Evolutionary conservation across 108 stramenopile species (phyloP), one percentile per base, ranked within the genome.

Genomic region (Bacterosira constricta): DNA sequence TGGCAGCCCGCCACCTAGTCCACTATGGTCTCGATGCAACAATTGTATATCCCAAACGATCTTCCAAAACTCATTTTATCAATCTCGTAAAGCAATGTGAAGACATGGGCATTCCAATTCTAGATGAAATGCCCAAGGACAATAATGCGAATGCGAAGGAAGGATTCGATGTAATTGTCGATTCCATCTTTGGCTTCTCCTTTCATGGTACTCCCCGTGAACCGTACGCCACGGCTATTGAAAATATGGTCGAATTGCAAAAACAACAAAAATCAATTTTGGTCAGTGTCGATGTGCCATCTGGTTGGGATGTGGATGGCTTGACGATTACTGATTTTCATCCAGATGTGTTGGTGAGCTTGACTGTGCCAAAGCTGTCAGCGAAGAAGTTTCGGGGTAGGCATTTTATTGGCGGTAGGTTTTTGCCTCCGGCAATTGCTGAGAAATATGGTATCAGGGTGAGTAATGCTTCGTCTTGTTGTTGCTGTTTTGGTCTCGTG

Each of bases 121-220:
- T 86, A 27, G 77, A 75, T 13, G 78, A 76, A 18, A 80, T 95
- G 69, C 90, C 92, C 12, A 57, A 18, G 30, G 38, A 64, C 17
- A 38, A 0, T 18, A 42, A 66, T 17, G 44, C 10, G 29, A 52
- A 15, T 71, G 63, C 36, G 66, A 63, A 20, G 1, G 6, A 21
- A 36, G 17, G 51, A 1, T 90, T 49, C 54, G 89, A 92, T 56
- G 49, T 86, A n/a, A 90, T 99, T n/a, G 82, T 99, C 6, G 99
- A 99, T 74, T 91, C 94, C 8, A 85, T 99, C 23, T 99, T 99
- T 79, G 99, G 99, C 7, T 99, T 99, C 87, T 87, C 89, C 18
- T 98, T 98, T 67, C 73, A 83, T 13, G 79, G 75, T 32, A 83
- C 86, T 1, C 47, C 80, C 6, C 85, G 98, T 25, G 93, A 93